These are phyloP conservation scores for Fagopyrum tataricum DNA, from an alignment of 148 eudicot genomes.

Conservation along the genomic window DNA sequence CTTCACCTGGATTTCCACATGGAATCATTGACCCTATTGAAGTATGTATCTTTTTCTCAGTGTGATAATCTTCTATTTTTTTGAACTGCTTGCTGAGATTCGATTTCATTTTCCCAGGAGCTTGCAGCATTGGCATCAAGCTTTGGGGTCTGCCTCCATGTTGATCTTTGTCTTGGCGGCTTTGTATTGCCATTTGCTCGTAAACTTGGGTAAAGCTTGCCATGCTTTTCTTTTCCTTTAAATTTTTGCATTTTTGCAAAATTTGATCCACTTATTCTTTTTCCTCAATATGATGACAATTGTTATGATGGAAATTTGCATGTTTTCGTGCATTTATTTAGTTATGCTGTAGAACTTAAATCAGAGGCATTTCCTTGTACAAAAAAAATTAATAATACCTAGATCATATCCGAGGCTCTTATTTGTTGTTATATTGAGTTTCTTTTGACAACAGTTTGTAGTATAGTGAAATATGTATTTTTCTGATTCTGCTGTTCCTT, in stretches of 20 bases:
- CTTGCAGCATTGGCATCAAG: conserved; percentile 74
- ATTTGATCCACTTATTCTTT: neutral
- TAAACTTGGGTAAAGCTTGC: conserved; percentile 69
- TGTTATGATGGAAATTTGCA: neutral
- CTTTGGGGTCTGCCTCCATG: conserved; percentile 78
- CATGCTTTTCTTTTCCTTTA: neutral
- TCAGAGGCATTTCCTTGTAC: neutral
- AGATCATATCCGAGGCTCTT: neutral
- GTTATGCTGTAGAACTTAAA: neutral
- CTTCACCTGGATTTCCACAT: conserved; percentile 97
- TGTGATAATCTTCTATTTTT: neutral
- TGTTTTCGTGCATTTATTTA: neutral
- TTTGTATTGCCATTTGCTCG: conserved; percentile 97
- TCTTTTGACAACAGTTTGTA: neutral
- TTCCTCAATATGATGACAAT: neutral
- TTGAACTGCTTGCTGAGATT: conserved; percentile 13
- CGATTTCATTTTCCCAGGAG: conserved; percentile 46
- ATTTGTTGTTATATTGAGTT: neutral
- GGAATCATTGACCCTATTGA: conserved; percentile 94
- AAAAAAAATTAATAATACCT: neutral
- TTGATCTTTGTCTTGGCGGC: conserved; percentile 99
- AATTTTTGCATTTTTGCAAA: neutral
- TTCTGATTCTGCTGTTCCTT: neutral
- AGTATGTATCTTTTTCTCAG: conserved; percentile 29
- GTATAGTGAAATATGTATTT: neutral